Conservation (phyloP, 208 protist species). For the Leishmania turanica region DNA sequence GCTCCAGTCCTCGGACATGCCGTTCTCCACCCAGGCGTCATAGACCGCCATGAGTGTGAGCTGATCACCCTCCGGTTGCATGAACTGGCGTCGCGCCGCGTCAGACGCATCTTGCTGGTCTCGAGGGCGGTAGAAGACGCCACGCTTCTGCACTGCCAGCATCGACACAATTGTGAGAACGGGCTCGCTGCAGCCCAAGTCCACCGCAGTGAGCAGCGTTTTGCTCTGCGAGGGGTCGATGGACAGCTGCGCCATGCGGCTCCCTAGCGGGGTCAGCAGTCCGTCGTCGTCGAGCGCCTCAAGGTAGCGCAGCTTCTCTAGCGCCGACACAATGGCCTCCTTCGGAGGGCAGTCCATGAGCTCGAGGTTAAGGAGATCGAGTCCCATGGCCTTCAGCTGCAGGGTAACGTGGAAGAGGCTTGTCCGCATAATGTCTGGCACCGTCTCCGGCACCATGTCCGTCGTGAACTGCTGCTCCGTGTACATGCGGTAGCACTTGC, state of each 20-base stretch:
- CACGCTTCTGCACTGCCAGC: slow-evolving; percentile 93
- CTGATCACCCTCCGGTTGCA: slow-evolving; percentile 97
- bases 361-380: slow-evolving; percentile 97
- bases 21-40: slow-evolving; percentile 87
- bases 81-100: slow-evolving; percentile 96
- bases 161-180: slow-evolving; percentile 99
- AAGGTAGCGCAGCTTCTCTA: slow-evolving; percentile 97
- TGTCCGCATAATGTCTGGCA: slow-evolving; percentile 99
- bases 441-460: slow-evolving; percentile 95
- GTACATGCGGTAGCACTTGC: slow-evolving; percentile 98
- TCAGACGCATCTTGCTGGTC: slow-evolving; percentile 94
- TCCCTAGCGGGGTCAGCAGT: slow-evolving; percentile 96
- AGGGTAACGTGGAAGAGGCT: slow-evolving; percentile 98
- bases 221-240: slow-evolving; percentile 98
- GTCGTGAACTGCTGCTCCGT: slow-evolving; percentile 95
- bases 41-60: slow-evolving; percentile 97
- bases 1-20: slow-evolving; percentile 96
- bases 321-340: slow-evolving; percentile 95
- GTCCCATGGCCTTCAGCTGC: slow-evolving; percentile 98
- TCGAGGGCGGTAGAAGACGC: slow-evolving; percentile 92
- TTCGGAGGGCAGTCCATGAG: slow-evolving; percentile 98
- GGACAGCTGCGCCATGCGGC: slow-evolving; percentile 99
- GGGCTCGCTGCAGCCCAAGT: slow-evolving; percentile 97
- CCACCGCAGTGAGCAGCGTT: slow-evolving; percentile 96
- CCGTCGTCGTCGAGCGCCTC: slow-evolving; percentile 98